Evolutionary conservation across 805 yeast genomes (phyloP).

Genomic region (Grigorovia transvaalensis): DNA sequence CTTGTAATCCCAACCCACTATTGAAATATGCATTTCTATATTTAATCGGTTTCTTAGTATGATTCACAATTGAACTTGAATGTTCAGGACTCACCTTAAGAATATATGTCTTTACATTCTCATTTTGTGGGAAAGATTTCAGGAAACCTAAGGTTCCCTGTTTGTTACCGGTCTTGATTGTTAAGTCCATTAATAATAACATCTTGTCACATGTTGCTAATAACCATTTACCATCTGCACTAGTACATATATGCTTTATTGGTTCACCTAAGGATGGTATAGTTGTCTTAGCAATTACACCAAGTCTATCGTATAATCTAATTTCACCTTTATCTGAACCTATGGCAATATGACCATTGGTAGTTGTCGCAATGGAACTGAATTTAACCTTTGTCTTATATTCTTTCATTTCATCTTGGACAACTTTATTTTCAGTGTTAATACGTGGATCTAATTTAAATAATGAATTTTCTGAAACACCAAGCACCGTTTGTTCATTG

Average conservation of each 20-base stretch:
- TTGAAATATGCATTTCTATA: constrained; percentile 76
- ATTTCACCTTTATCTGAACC: constrained; percentile 70
- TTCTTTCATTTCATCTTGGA: constrained; percentile 41
- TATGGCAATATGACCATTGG: constrained; percentile 61
- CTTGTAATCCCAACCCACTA: constrained; percentile 52
- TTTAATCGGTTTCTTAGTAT: constrained; percentile 37
- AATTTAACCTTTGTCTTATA: constrained; percentile 50
- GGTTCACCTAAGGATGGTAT: constrained; percentile 79
- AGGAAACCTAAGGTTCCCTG: constrained; percentile 53
- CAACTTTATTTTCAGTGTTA: constrained; percentile 43
- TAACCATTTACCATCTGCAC: constrained; percentile 74
- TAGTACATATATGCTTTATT: constrained; percentile 54
- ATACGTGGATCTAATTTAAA: constrained; percentile 78
- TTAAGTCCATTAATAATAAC: constrained; percentile 57
- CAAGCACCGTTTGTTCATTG: constrained; percentile 63
- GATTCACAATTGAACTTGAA: constrained; percentile 46
- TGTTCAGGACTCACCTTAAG: constrained; percentile 65
- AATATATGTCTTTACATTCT: constrained; percentile 60
- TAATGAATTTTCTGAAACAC: constrained; percentile 52
- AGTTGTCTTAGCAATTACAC: constrained; percentile 65
- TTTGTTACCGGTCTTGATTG: constrained; percentile 51
- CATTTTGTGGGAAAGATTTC: constrained; percentile 51
- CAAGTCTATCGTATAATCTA: constrained; percentile 60
- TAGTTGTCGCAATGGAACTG: constrained; percentile 59
- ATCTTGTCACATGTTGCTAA: constrained; percentile 71